Percentiles rank a stretch among this genome's conserved stretches.
These are phyloP conservation scores for Protomyces pachydermus DNA, from an alignment of 1,139 yeast species.

Conservation along the genomic window DNA sequence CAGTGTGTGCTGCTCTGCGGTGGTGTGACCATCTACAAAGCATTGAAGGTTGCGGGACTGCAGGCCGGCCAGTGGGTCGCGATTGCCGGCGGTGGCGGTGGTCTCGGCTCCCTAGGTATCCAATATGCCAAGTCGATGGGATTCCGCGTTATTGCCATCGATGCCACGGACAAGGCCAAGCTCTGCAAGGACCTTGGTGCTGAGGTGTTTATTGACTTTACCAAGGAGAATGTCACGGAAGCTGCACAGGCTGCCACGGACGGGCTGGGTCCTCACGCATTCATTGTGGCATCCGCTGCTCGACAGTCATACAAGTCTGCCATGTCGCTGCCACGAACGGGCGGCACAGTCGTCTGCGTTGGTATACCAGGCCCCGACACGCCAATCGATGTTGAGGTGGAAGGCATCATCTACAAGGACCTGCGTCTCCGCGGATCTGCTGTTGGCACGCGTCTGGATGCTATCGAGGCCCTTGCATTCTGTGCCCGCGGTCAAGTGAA, in stretches of 20 bases:
- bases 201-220: constrained; percentile 64
- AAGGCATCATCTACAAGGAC: constrained; percentile 56
- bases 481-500: constrained; percentile 61
- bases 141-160: constrained; percentile 67
- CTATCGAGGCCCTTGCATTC: constrained; percentile 72
- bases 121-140: constrained; percentile 85
- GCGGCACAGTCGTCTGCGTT: constrained; percentile 28
- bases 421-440: constrained; percentile 66
- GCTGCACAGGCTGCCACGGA: constrained; percentile 17
- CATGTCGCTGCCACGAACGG: constrained; percentile 8
- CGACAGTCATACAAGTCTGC: constrained; percentile 18
- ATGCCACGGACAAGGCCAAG: constrained; percentile 46
- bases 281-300: constrained; percentile 23
- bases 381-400: constrained; percentile 20
- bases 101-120: constrained; percentile 73
- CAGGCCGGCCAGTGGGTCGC: constrained; percentile 75
- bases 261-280: constrained; percentile 18
- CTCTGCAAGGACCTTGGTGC: constrained; percentile 40
- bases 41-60: constrained; percentile 63
- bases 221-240: constrained; percentile 33
- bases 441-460: constrained; percentile 76
- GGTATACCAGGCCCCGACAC: constrained; percentile 25
- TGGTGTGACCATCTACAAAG: constrained; percentile 81
- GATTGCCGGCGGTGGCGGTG: constrained; percentile 81
- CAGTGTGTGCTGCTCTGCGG: constrained; percentile 49